Conservation (phyloP, 768 basidiomycete genomes). For the Scleroderma citrinum region DNA sequence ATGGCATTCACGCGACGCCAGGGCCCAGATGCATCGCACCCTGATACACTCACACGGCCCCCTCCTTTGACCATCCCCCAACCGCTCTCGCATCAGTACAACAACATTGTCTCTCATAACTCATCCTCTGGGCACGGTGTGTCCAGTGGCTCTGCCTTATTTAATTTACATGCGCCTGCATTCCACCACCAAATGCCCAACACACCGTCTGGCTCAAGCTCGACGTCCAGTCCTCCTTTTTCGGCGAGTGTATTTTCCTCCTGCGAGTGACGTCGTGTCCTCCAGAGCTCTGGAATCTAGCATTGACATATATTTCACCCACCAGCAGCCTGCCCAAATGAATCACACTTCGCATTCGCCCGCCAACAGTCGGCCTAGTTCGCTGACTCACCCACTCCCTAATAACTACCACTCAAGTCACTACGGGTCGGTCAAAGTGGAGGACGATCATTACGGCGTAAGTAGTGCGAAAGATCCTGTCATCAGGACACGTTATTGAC, state of each 20-base stretch:
- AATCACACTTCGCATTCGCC: constrained; percentile 50
- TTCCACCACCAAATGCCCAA: constrained; percentile 58
- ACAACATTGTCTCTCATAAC: constrained; percentile 33
- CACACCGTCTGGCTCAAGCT: constrained; percentile 67
- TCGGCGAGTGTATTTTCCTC: constrained; percentile 71
- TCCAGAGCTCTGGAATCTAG: constrained; percentile 45
- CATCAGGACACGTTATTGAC: constrained; percentile 3
- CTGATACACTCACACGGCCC: constrained; percentile 31
- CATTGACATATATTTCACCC: constrained; percentile 38
- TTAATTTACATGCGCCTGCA: constrained; percentile 48
- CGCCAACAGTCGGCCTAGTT: constrained; percentile 41
- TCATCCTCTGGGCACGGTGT: constrained; percentile 36
- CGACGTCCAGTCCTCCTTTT: constrained; percentile 74
- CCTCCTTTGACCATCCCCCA: constrained; percentile 63
- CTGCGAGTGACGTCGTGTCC: constrained; percentile 22
- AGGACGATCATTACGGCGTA: constrained; percentile 59
- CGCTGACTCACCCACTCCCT: constrained; percentile 34
- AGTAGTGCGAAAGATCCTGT: constrained; percentile 15
- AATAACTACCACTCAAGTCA: constrained; percentile 41
- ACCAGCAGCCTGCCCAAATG: constrained; percentile 63
- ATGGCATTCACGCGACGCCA: neutral
- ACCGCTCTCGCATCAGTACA: constrained; percentile 44
- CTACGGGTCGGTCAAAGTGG: constrained; percentile 57
- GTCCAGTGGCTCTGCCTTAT: constrained; percentile 38
- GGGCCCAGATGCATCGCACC: constrained; percentile 44